phyloP scores from a whole-genome alignment of 2,329 filamentous ascomycete genomes.

The Gnomoniopsis smithogilvyi region DNA sequence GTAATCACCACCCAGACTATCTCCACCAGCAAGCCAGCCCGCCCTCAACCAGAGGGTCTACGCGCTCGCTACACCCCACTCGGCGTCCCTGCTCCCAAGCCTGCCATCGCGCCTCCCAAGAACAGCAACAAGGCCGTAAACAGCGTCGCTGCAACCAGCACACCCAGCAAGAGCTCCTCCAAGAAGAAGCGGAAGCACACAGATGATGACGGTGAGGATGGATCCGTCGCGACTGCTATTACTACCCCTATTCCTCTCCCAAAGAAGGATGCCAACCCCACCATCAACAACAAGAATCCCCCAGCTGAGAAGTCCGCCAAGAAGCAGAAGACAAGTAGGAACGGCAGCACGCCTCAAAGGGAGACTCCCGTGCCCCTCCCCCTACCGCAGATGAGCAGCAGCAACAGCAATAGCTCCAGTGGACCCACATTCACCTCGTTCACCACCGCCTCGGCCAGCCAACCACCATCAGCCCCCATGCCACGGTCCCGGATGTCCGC shows the following conservation, averaged over 20 bases:
- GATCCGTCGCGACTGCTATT: constrained; percentile 4
- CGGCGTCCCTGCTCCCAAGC: constrained; percentile 41
- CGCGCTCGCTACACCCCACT: constrained; percentile 66
- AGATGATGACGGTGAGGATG: constrained; percentile 25
- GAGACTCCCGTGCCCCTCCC: constrained; percentile 18
- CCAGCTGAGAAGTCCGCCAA: constrained; percentile 17
- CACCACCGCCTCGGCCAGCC: constrained; percentile 19
- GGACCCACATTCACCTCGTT: background rate
- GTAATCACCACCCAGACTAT: constrained; percentile 36
- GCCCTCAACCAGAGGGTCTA: constrained; percentile 65
- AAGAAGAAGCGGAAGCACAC: constrained; percentile 40
- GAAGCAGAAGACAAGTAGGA: constrained; percentile 16
- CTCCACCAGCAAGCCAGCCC: constrained; percentile 46
- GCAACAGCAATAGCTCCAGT: background rate
- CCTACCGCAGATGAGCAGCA: background rate
- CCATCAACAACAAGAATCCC: constrained; percentile 14
- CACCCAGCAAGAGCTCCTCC: constrained; percentile 18
- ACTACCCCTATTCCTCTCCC: constrained; percentile 2
- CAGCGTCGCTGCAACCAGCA: constrained; percentile 8
- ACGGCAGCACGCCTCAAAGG: constrained; percentile 2
- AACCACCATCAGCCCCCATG: background rate
- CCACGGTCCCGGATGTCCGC: background rate
- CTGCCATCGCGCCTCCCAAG: constrained; percentile 14
- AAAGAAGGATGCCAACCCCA: constrained; percentile 5
- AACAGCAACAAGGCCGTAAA: no score